Evolutionary conservation across 768 basidiomycete genomes (phyloP), one percentile per base, ranked within the genome.

Genomic region (Mycena filopes): DNA sequence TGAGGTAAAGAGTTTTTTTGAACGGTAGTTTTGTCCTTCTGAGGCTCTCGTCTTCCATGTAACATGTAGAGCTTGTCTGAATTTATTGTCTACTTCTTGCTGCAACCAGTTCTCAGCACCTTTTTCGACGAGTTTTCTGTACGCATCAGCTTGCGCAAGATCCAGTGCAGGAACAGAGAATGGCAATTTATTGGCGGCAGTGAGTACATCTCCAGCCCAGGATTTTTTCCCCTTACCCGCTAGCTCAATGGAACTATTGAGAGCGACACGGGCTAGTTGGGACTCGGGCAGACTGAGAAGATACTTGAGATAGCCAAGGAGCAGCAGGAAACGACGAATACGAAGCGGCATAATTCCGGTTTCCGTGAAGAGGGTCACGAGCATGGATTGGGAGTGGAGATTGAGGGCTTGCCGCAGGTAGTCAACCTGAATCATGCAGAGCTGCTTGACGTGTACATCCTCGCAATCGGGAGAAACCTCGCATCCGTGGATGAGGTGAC

Each of bases 21-120:
- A n/a, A n/a, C n/a, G n/a, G n/a, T n/a, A 29, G 63, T 33, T 42
- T 55, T 43, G 29, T 50, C 48, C 54, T 66, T 66, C 13, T 25
- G 48, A n/a, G 65, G 65, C 29, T 61, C 65, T 13, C 12, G 29
- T 2, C 58, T 13, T 16, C 65, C 65, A 3, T 55, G 50, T 1
- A 66, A 23, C 12, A 61, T 31, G 28, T 61, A 66, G 21, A 66
- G 59, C 42, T 56, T 66, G 25, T 47, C 25, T 8, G 48, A 59
- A n/a, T n/a, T n/a, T n/a, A 16, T 5, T 25, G 23, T 65, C 56
- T 4, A 59, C 26, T 26, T 45, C 6, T 13, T 10, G 4, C 33
- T 65, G 64, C 8, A 66, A 26, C 42, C 60, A 62, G 3, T 49
- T 4, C 4, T 20, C 4, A 18, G 23, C 23, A 8, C 38, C 8